Evolutionary conservation across 768 basidiomycete species (phyloP).

Genomic region (Grammothele lineata): DNA sequence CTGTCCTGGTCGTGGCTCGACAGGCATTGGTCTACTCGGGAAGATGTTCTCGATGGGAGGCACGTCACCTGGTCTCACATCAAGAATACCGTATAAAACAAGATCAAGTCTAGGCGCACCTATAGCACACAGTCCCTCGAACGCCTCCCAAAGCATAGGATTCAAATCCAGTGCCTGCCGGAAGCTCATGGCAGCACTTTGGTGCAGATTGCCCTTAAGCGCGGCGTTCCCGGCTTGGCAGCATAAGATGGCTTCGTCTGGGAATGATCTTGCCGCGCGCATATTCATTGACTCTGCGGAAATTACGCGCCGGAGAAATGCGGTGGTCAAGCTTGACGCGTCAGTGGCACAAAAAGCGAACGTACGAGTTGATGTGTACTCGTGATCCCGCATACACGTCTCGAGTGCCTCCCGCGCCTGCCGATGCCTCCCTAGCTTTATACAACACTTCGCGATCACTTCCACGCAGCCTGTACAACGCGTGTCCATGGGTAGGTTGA

Average conservation of each 20-base stretch:
- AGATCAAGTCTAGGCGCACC: too few relatives aligned
- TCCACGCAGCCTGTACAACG: slow-evolving; percentile 74
- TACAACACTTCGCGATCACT: slow-evolving; percentile 75
- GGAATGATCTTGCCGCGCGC: slow-evolving; percentile 53
- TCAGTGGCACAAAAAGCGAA: slow-evolving; percentile 15
- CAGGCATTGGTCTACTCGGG: slow-evolving; percentile 56
- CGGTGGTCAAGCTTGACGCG: slow-evolving; percentile 2
- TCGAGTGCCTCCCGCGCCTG: slow-evolving; percentile 74
- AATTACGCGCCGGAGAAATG: background rate
- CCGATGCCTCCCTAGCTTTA: slow-evolving; percentile 65
- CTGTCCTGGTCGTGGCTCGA: slow-evolving; percentile 47
- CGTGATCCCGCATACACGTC: slow-evolving; percentile 49
- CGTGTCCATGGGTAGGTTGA: slow-evolving; percentile 55
- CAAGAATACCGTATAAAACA: too few relatives aligned
- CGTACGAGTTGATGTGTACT: slow-evolving; percentile 56
- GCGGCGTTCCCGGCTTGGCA: slow-evolving; percentile 78
- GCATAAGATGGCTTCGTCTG: slow-evolving; percentile 68
- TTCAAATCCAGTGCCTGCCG: slow-evolving; percentile 65
- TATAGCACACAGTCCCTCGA: slow-evolving; percentile 78
- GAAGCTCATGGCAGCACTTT: slow-evolving; percentile 69
- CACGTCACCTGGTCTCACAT: slow-evolving; percentile 47
- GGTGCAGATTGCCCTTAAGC: slow-evolving; percentile 71
- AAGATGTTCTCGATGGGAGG: slow-evolving; percentile 73
- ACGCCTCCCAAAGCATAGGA: slow-evolving; percentile 89
- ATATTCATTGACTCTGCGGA: slow-evolving; percentile 50